These are phyloP conservation scores for Alternaria brassicicola DNA, from an alignment of 2,329 filamentous ascomycete genomes.

Conservation along the genomic window DNA sequence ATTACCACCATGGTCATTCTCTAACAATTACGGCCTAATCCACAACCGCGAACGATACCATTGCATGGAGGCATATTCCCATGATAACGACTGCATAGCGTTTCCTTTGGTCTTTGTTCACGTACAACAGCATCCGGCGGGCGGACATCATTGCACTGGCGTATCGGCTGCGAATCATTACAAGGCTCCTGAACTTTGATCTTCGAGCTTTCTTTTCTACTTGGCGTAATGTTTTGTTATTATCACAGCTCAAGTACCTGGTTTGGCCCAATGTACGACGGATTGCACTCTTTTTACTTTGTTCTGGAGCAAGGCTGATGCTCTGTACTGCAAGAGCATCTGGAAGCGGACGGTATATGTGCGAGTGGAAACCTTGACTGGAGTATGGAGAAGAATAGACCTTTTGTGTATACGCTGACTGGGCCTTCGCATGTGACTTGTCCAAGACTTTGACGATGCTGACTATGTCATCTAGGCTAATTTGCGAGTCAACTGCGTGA, in stretches of 20 bases:
- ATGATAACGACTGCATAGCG: constrained; percentile 49
- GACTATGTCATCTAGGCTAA: not conserved
- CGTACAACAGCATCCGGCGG: constrained; percentile 34
- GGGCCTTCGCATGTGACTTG: not conserved
- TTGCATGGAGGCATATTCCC: constrained; percentile 30
- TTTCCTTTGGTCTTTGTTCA: constrained; percentile 29
- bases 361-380: not conserved
- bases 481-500: not conserved
- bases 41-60: constrained; percentile 16
- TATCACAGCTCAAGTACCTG: not conserved
- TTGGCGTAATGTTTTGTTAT: constrained; percentile 29
- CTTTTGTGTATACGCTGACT: not conserved
- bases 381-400: constrained; percentile 7
- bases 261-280: not conserved
- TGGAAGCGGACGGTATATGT: not conserved
- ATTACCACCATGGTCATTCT: constrained; percentile 7
- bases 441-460: not conserved
- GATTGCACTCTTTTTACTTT: constrained; percentile 5
- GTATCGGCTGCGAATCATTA: constrained; percentile 11
- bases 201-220: constrained; percentile 9
- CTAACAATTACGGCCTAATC: constrained; percentile 15
- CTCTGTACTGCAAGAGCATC: not conserved
- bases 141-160: constrained; percentile 20
- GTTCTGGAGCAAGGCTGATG: not conserved
- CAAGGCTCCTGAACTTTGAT: constrained; percentile 5